phyloP scores from a whole-genome alignment of 169 alveolate species.

The Plasmodium knowlesi region DNA sequence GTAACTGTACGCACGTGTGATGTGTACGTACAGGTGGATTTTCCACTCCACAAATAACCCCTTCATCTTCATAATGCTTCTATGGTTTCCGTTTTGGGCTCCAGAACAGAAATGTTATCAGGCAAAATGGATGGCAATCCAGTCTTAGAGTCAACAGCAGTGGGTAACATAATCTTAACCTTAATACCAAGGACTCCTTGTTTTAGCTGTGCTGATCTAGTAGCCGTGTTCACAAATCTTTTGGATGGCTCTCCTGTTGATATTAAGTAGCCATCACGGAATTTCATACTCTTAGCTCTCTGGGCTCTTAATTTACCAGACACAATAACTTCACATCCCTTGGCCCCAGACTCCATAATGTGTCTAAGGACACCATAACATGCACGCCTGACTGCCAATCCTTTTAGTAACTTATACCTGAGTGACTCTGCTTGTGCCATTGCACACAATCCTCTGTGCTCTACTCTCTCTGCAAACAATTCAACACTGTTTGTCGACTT shows the following conservation, averaged over 20 bases:
- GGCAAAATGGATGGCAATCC: constrained; percentile 97
- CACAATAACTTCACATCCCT: constrained; percentile 99
- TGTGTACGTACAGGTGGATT: not conserved
- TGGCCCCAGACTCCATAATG: constrained; percentile 98
- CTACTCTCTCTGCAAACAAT: constrained; percentile 96
- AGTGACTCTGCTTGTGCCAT: constrained; percentile 99
- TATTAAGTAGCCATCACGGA: constrained; percentile 98
- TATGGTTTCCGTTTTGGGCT: constrained; percentile 92
- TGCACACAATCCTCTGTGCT: constrained; percentile 97
- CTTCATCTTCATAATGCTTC: constrained; percentile 48
- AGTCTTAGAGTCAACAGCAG: constrained; percentile 97
- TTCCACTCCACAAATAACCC: not conserved
- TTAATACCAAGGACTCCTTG: constrained; percentile 97
- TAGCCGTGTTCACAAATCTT: constrained; percentile 97
- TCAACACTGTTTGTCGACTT: constrained; percentile 96
- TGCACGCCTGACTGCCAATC: constrained; percentile 99
- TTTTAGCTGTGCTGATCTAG: constrained; percentile 98
- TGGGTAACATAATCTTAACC: constrained; percentile 97
- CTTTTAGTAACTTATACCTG: constrained; percentile 96
- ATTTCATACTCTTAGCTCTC: constrained; percentile 99
- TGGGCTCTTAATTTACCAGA: constrained; percentile 99
- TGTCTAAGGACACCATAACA: constrained; percentile 97
- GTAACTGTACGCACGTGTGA: not conserved
- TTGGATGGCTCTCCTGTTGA: constrained; percentile 99
- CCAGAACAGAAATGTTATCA: constrained; percentile 96